Evolutionary conservation across 2,329 filamentous ascomycete genomes (phyloP).

Genomic region (Paraconiothyrium sp.): DNA sequence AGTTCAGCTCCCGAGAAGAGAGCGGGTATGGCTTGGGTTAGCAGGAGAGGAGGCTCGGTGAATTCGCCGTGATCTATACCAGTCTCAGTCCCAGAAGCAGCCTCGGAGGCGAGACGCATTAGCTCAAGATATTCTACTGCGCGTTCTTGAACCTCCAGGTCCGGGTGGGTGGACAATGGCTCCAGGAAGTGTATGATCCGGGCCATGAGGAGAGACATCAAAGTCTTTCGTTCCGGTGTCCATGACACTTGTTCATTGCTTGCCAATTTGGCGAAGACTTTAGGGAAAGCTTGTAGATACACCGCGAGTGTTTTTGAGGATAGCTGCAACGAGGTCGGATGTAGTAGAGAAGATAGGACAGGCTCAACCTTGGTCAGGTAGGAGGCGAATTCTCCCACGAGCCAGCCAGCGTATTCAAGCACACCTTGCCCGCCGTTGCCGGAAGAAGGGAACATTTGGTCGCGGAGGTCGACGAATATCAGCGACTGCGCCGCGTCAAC

Average conservation of each 20-base stretch:
- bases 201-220: conserved; percentile 79
- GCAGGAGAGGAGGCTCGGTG: conserved; percentile 78
- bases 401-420: conserved; percentile 81
- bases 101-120: conserved; percentile 85
- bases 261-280: conserved; percentile 80
- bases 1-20: conserved; percentile 88
- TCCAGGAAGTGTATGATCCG: conserved; percentile 85
- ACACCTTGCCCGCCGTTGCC: conserved; percentile 67
- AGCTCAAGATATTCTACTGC: conserved; percentile 93
- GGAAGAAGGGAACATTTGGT: conserved; percentile 63
- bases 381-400: conserved; percentile 87
- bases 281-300: conserved; percentile 84
- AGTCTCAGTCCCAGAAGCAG: conserved; percentile 72
- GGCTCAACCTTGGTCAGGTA: conserved; percentile 75
- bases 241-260: conserved; percentile 72
- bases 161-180: conserved; percentile 80
- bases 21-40: conserved; percentile 89
- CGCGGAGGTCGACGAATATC: conserved; percentile 70
- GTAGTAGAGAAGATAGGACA: conserved; percentile 77
- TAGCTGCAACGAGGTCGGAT: conserved; percentile 67
- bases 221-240: conserved; percentile 77
- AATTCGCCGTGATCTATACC: conserved; percentile 70
- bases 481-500: conserved; percentile 81
- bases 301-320: conserved; percentile 76
- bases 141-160: conserved; percentile 92